A percentile compares a stretch with the other conserved stretches of the same genome.
Evolutionary conservation across 164 flowering plant species (phyloP).

Genomic region (Vitis vinifera): ASM3070453v1 NC_081815.1:3712001-3712500

Average conservation of each 20-base stretch:
- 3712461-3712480: too few species aligned
- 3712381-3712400: too few species aligned
- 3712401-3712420: too few species aligned
- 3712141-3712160: not conserved
- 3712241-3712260: not conserved
- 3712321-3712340: too few species aligned
- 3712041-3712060: slow-evolving; percentile 95
- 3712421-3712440: too few species aligned
- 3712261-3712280: not conserved
- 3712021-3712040: slow-evolving; percentile 95
- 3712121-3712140: not conserved
- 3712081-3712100: slow-evolving; percentile 95
- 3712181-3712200: not conserved
- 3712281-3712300: too few species aligned
- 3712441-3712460: too few species aligned
- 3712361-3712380: too few species aligned
- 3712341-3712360: too few species aligned
- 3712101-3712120: slow-evolving; percentile 41
- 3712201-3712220: not conserved
- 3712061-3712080: slow-evolving; percentile 99
- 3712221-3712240: not conserved
- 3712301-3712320: too few species aligned
- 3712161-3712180: not conserved
- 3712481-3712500: too few species aligned
- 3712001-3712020: slow-evolving; percentile 98